Evolutionary conservation across 2,329 filamentous ascomycete species (phyloP).

Genomic region (Beauveria sp.): DNA sequence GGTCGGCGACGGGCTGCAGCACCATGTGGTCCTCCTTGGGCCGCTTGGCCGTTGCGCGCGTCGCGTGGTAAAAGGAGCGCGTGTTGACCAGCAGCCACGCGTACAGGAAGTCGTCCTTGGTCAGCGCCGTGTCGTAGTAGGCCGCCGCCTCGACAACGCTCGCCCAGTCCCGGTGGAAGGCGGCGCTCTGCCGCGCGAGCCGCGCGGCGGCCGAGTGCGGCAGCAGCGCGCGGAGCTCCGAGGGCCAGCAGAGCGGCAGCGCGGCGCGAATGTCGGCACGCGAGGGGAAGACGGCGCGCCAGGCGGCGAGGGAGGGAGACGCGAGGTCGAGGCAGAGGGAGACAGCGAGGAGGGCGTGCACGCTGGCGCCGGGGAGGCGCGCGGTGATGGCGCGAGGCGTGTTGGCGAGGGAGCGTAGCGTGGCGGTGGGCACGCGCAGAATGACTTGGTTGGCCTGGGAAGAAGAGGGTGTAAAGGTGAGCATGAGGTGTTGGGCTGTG

Average conservation of each 20-base stretch:
- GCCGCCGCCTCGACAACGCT: constrained; percentile 20
- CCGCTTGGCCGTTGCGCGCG: constrained; percentile 34
- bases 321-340: constrained; percentile 49
- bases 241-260: constrained; percentile 42
- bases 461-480: not conserved
- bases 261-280: constrained; percentile 44
- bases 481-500: not conserved
- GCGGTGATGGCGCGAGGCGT: constrained; percentile 46
- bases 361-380: constrained; percentile 44
- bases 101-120: constrained; percentile 40
- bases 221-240: constrained; percentile 34
- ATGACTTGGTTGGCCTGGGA: constrained; percentile 42
- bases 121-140: constrained; percentile 10
- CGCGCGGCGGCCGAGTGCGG: constrained; percentile 35
- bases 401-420: constrained; percentile 57
- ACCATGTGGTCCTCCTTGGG: constrained; percentile 53
- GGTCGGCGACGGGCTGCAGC: constrained; percentile 65
- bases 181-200: constrained; percentile 43
- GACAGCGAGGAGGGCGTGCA: constrained; percentile 68
- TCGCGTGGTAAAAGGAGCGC: constrained; percentile 53
- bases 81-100: constrained; percentile 55
- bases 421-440: constrained; percentile 55
- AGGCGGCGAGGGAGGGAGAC: constrained; percentile 41
- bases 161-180: constrained; percentile 35
- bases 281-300: constrained; percentile 62